Conservation (phyloP, 441 rosid species). For the Gossypium davidsonii region DNA sequence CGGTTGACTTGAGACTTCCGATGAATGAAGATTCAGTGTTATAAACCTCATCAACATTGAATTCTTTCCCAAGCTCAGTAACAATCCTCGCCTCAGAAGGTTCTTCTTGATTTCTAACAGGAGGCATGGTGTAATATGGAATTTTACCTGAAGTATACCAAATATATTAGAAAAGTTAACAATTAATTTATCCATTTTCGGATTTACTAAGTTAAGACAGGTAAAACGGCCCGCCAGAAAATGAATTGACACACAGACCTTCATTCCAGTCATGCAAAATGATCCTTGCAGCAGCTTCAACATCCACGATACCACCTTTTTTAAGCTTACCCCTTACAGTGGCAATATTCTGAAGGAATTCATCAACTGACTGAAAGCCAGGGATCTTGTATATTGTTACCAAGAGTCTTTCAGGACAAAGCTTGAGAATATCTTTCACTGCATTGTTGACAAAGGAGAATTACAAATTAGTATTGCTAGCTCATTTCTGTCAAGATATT, state of each 20-base stretch:
- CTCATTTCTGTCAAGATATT: neutral
- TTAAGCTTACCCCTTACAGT: slow-evolving; percentile 85
- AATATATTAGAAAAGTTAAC: neutral
- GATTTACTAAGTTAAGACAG: neutral
- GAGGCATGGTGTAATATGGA: slow-evolving; percentile 85
- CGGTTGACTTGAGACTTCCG: slow-evolving; percentile 73
- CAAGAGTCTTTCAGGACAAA: slow-evolving; percentile 54
- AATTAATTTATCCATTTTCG: neutral
- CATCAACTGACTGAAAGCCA: slow-evolving; percentile 67
- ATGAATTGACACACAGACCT: slow-evolving; percentile 34
- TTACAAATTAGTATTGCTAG: slow-evolving; percentile 7
- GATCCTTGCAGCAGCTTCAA: slow-evolving; percentile 79
- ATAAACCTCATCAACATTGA: slow-evolving; percentile 78
- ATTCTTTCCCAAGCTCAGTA: slow-evolving; percentile 65
- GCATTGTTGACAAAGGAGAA: slow-evolving; percentile 20
- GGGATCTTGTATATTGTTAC: slow-evolving; percentile 78
- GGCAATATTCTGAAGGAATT: slow-evolving; percentile 79
- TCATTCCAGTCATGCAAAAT: slow-evolving; percentile 95
- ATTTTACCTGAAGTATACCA: slow-evolving; percentile 65
- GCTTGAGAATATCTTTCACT: slow-evolving; percentile 91
- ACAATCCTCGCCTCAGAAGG: slow-evolving; percentile 73
- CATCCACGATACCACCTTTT: slow-evolving; percentile 88
- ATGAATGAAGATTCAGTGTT: slow-evolving; percentile 72
- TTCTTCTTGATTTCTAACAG: slow-evolving; percentile 55
- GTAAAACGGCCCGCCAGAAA: neutral